A percentile compares a stretch with the other conserved stretches of the same genome.
These are phyloP conservation scores for Xylariaceae sp. DNA, from an alignment of 2,329 filamentous ascomycete species.

Conservation along the genomic window DNA sequence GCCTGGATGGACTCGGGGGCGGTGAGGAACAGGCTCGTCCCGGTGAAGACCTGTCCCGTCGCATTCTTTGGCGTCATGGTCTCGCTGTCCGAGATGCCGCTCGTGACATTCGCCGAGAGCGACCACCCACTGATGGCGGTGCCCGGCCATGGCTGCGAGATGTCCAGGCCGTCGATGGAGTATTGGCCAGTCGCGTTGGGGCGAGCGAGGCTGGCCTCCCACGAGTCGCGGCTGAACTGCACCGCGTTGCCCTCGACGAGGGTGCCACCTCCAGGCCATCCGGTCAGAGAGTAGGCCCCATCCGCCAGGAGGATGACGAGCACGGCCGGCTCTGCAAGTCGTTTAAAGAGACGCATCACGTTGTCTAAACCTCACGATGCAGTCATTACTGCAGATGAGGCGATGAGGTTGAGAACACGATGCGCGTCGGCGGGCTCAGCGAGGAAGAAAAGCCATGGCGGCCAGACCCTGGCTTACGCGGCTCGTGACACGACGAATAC, in stretches of 20 bases:
- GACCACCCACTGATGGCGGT: conserved; percentile 38
- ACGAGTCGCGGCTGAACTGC: conserved; percentile 16
- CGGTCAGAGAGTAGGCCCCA: conserved; percentile 32
- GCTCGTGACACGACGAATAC: too few species aligned
- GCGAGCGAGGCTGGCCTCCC: conserved; percentile 36
- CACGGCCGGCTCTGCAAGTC: too few species aligned
- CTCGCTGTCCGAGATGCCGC: conserved; percentile 17
- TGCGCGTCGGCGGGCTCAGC: too few species aligned
- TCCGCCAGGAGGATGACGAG: too few species aligned
- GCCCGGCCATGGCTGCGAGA: conserved; percentile 39
- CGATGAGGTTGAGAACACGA: too few species aligned
- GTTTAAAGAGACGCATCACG: too few species aligned
- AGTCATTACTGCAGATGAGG: too few species aligned
- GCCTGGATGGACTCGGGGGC: conserved; percentile 10
- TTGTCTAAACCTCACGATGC: too few species aligned
- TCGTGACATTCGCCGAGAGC: conserved; percentile 18
- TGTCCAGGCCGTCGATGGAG: conserved; percentile 13
- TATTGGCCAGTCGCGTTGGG: conserved; percentile 12
- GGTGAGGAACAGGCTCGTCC: conserved; percentile 20
- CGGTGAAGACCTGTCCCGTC: conserved; percentile 16
- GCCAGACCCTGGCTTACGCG: too few species aligned
- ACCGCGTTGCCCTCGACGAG: conserved; percentile 17
- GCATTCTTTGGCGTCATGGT: conserved; percentile 13
- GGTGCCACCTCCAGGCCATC: conserved; percentile 28
- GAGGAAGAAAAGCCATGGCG: too few species aligned